A percentile compares a stretch with the other conserved stretches of the same genome.
Evolutionary conservation across 768 basidiomycete genomes (phyloP).

Genomic region (Sporobolomyces pararoseus): DNA sequence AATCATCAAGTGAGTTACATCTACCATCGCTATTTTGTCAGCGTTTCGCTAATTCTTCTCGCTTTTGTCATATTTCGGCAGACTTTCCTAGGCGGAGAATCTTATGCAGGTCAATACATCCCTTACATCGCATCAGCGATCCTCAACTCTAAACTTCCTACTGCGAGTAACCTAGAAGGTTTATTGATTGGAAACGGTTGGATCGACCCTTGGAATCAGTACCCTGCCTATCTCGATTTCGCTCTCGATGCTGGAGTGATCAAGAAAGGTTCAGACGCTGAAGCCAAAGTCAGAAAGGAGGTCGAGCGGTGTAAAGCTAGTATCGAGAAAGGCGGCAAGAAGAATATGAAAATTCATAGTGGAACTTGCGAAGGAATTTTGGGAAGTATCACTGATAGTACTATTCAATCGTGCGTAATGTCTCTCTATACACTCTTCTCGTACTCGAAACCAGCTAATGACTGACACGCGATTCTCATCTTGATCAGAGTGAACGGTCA

Average conservation of each 20-base stretch:
- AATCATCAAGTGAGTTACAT: slow-evolving; percentile 67
- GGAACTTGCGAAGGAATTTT: slow-evolving; percentile 62
- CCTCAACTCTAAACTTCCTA: slow-evolving; percentile 18
- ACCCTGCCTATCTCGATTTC: slow-evolving; percentile 83
- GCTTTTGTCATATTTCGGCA: slow-evolving; percentile 58
- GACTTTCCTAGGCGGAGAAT: slow-evolving; percentile 95
- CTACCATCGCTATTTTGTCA: slow-evolving; percentile 66
- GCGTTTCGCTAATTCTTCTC: too few species aligned
- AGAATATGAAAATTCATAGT: slow-evolving; percentile 54
- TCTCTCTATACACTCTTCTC: not conserved
- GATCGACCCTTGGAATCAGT: slow-evolving; percentile 87
- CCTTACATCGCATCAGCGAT: slow-evolving; percentile 74
- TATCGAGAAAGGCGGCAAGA: slow-evolving; percentile 34
- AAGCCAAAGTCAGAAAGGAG: slow-evolving; percentile 58
- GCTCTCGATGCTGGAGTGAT: slow-evolving; percentile 73
- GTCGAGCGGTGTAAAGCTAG: slow-evolving; percentile 61
- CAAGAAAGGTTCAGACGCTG: slow-evolving; percentile 65
- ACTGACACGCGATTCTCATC: too few species aligned
- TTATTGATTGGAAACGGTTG: slow-evolving; percentile 95
- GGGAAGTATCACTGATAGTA: slow-evolving; percentile 50
- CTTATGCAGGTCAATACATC: slow-evolving; percentile 95
- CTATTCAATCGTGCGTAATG: slow-evolving; percentile 50
- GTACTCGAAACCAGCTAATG: not conserved
- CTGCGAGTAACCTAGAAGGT: slow-evolving; percentile 53
- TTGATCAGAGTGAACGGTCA: slow-evolving; percentile 48